Conservation (phyloP, 2,329 filamentous ascomycete species). For the Fusarium pininemorale region DNA sequence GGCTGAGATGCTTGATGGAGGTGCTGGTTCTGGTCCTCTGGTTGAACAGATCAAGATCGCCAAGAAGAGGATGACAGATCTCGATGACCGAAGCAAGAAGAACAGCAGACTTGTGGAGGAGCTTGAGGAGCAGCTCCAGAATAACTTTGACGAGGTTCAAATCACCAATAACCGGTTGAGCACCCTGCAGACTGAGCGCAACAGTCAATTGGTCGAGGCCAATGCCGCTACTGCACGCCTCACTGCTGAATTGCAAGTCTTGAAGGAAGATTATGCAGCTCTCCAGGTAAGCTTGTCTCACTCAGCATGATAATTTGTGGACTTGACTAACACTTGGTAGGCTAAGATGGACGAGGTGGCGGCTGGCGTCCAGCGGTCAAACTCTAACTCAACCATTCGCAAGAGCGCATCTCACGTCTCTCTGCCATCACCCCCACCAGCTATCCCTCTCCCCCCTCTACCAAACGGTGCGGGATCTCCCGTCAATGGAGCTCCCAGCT, state of each 20-base stretch:
- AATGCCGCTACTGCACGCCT: slow-evolving; percentile 70
- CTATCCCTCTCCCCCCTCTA: slow-evolving; percentile 93
- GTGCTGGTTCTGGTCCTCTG: slow-evolving; percentile 56
- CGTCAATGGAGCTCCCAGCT: slow-evolving; percentile 55
- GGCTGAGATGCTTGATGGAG: slow-evolving; percentile 61
- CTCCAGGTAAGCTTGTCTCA: slow-evolving; percentile 73
- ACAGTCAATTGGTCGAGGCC: slow-evolving; percentile 80
- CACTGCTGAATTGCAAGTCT: slow-evolving; percentile 73
- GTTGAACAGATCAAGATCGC: slow-evolving; percentile 68
- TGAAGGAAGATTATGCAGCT: slow-evolving; percentile 74
- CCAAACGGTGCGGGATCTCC: slow-evolving; percentile 68
- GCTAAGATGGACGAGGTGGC: slow-evolving; percentile 67
- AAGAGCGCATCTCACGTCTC: slow-evolving; percentile 87
- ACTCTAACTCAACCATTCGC: slow-evolving; percentile 76
- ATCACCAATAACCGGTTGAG: slow-evolving; percentile 86
- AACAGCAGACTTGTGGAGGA: slow-evolving; percentile 92
- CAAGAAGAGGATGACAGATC: slow-evolving; percentile 70
- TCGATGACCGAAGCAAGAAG: slow-evolving; percentile 81
- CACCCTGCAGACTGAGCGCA: slow-evolving; percentile 78
- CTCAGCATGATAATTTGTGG: background rate
- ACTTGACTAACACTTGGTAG: slow-evolving; percentile 51
- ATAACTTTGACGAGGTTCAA: slow-evolving; percentile 94
- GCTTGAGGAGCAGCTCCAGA: slow-evolving; percentile 94
- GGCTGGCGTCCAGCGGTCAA: slow-evolving; percentile 63
- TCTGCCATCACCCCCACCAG: slow-evolving; percentile 91